These are phyloP conservation scores for Aureobasidium subglaciale DNA, from an alignment of 2,329 filamentous ascomycete species.

Conservation along the genomic window DNA sequence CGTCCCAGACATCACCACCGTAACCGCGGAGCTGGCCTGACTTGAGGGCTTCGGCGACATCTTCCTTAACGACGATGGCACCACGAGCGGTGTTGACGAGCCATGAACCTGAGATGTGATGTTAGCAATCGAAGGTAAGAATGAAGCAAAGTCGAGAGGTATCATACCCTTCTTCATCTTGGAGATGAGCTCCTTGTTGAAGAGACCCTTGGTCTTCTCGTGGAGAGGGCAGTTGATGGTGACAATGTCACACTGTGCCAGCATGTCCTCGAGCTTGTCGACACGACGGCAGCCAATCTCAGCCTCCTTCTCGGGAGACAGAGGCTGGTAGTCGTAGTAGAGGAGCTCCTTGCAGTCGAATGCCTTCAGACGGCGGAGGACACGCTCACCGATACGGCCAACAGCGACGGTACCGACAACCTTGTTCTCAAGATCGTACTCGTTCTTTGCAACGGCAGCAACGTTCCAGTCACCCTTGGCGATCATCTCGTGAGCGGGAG, in stretches of 20 bases:
- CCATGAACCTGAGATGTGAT: slow-evolving; percentile 63
- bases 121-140: neutral
- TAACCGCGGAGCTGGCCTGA: slow-evolving; percentile 85
- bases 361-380: slow-evolving; percentile 87
- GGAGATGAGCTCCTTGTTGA: slow-evolving; percentile 96
- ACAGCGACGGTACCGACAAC: slow-evolving; percentile 96
- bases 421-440: slow-evolving; percentile 96
- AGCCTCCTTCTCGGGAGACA: slow-evolving; percentile 75
- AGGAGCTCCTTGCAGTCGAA: slow-evolving; percentile 99
- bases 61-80: slow-evolving; percentile 98
- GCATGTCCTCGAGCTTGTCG: slow-evolving; percentile 83
- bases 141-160: neutral
- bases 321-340: slow-evolving; percentile 99
- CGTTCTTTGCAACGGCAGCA: slow-evolving; percentile 92
- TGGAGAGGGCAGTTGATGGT: slow-evolving; percentile 99
- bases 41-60: slow-evolving; percentile 90
- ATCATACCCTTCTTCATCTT: slow-evolving; percentile 94
- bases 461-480: slow-evolving; percentile 88
- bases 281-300: slow-evolving; percentile 94
- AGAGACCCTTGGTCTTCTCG: slow-evolving; percentile 92
- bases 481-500: slow-evolving; percentile 93
- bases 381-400: slow-evolving; percentile 95
- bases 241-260: slow-evolving; percentile 90
- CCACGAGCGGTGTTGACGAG: slow-evolving; percentile 98
- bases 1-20: slow-evolving; percentile 91